Conservation (phyloP, 345 rosid genomes). For the Hypericum perforatum region DNA sequence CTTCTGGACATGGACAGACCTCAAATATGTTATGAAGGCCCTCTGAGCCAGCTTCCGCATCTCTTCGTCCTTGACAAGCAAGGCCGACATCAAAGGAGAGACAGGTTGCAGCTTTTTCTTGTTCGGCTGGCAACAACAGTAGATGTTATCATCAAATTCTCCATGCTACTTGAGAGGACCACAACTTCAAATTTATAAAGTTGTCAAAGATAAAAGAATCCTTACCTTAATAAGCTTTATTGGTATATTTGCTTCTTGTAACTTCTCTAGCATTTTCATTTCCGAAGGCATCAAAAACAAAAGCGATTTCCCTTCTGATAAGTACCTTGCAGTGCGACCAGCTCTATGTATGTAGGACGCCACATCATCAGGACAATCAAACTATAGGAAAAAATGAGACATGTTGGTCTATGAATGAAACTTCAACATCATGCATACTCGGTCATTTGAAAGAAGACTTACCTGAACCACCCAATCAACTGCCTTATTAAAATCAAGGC, state of each 20-base stretch:
- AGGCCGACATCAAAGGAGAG: slow-evolving; percentile 49
- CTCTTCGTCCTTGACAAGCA: slow-evolving; percentile 62
- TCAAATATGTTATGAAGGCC: slow-evolving; percentile 75
- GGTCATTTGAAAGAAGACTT: slow-evolving; percentile 7
- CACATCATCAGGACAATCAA: slow-evolving; percentile 94
- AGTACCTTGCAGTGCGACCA: slow-evolving; percentile 92
- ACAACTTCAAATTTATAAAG: background rate
- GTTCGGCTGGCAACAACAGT: slow-evolving; percentile 44
- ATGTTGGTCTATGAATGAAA: slow-evolving; percentile 9
- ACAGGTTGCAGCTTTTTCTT: slow-evolving; percentile 54
- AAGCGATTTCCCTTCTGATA: slow-evolving; percentile 61
- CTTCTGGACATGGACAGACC: slow-evolving; percentile 67
- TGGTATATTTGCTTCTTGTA: slow-evolving; percentile 67
- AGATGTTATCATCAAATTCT: background rate
- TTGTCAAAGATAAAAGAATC: too few species aligned
- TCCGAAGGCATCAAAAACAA: slow-evolving; percentile 85
- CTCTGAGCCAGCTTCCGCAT: slow-evolving; percentile 67
- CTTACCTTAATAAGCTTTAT: slow-evolving; percentile 58
- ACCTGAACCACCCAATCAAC: slow-evolving; percentile 99
- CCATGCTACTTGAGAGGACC: background rate
- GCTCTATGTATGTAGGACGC: slow-evolving; percentile 91
- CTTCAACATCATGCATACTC: background rate
- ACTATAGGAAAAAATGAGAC: slow-evolving; percentile 26
- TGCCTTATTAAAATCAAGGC: slow-evolving; percentile 85
- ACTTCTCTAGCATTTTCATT: slow-evolving; percentile 79